Percentiles rank a stretch among this genome's conserved stretches.
Evolutionary conservation across 768 basidiomycete genomes (phyloP).

Genomic region (Gloeophyllum trabeum): DNA sequence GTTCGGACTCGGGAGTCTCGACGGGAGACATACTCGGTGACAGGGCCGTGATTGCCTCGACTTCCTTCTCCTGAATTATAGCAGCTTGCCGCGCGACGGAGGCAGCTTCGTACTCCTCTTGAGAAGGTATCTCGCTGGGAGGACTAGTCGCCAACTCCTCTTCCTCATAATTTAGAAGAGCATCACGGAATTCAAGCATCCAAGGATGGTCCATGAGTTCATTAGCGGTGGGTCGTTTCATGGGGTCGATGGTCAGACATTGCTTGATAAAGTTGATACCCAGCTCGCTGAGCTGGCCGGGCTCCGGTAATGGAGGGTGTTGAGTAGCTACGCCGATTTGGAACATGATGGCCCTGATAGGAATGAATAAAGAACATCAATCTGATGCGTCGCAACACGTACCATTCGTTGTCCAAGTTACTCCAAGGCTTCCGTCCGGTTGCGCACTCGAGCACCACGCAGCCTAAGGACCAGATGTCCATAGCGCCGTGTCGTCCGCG

Average conservation of each 20-base stretch:
- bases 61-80: constrained; percentile 47
- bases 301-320: constrained; percentile 90
- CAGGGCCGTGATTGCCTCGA: constrained; percentile 38
- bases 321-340: constrained; percentile 96
- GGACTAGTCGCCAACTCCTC: constrained; percentile 42
- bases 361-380: constrained; percentile 2
- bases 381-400: constrained; percentile 10
- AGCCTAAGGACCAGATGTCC: constrained; percentile 98
- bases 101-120: constrained; percentile 37
- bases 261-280: constrained; percentile 92
- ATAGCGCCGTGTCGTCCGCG: constrained; percentile 86
- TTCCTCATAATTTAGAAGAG: constrained; percentile 57
- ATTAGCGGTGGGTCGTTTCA: constrained; percentile 69
- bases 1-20: constrained; percentile 5
- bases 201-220: constrained; percentile 85
- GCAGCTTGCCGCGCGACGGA: constrained; percentile 45
- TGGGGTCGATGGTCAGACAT: constrained; percentile 82
- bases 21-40: constrained; percentile 40
- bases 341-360: constrained; percentile 97
- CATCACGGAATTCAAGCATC: constrained; percentile 77
- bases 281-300: constrained; percentile 74
- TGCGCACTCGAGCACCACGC: constrained; percentile 93
- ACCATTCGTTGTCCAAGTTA: constrained; percentile 99
- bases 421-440: constrained; percentile 98
- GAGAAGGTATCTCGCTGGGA: constrained; percentile 31